A percentile compares a stretch with the other conserved stretches of the same genome.
Evolutionary conservation across 805 yeast species (phyloP).

Genomic region (Starmerella apis): DNA sequence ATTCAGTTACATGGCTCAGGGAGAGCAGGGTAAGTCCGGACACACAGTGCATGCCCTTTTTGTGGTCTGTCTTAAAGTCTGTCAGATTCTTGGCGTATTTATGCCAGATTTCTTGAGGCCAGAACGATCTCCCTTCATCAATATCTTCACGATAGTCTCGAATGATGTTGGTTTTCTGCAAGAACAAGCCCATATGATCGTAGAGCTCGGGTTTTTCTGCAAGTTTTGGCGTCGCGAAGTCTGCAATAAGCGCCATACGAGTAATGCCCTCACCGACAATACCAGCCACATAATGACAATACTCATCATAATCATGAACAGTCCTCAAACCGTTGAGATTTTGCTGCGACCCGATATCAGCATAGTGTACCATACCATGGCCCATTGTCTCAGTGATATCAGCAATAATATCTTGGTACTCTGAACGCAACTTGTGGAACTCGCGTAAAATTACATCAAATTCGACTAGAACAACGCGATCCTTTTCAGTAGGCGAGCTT

Average conservation of each 20-base stretch:
- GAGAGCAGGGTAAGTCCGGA: constrained; percentile 74
- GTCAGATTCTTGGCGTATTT: constrained; percentile 55
- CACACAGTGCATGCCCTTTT: constrained; percentile 57
- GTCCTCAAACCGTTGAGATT: constrained; percentile 71
- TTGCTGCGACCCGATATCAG: constrained; percentile 44
- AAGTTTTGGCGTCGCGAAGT: constrained; percentile 49
- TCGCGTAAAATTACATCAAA: constrained; percentile 61
- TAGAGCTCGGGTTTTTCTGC: constrained; percentile 47
- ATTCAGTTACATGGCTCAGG: constrained; percentile 65
- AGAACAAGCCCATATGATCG: constrained; percentile 85
- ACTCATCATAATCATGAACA: constrained; percentile 69
- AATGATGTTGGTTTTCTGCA: constrained; percentile 92
- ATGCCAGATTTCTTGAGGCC: constrained; percentile 92
- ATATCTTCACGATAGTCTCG: constrained; percentile 90
- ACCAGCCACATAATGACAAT: constrained; percentile 97
- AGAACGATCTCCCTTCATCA: constrained; percentile 83
- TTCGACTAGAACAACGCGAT: constrained; percentile 68
- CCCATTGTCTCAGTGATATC: constrained; percentile 85
- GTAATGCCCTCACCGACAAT: constrained; percentile 95
- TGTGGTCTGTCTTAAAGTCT: constrained; percentile 40
- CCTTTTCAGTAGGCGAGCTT: constrained; percentile 61
- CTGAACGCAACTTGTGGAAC: constrained; percentile 60
- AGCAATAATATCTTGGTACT: constrained; percentile 65
- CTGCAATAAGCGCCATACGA: constrained; percentile 63
- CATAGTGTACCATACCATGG: constrained; percentile 94